phyloP scores from a whole-genome alignment of 495 filamentous ascomycete genomes.

The Aspergillus haitiensis region DNA sequence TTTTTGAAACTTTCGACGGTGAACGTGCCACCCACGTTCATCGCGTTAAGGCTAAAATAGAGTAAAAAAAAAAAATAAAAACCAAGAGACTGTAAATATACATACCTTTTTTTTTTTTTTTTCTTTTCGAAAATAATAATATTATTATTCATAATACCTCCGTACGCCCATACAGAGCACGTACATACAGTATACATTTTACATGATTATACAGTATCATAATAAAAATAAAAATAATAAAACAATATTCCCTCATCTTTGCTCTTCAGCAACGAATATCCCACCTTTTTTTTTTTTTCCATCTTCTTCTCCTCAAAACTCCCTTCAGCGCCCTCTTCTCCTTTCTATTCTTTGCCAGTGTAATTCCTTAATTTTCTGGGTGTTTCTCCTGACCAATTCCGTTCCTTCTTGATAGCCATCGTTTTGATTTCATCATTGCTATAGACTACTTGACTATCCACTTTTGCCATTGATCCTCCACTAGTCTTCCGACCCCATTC shows the following conservation, averaged over 20 bases:
- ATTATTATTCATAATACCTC: not conserved
- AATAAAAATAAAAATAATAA: slow-evolving; percentile 5
- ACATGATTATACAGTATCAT: not conserved
- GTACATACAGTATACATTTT: not conserved
- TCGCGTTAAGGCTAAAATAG: slow-evolving; percentile 1
- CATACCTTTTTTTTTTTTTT: not conserved
- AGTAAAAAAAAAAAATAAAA: not conserved
- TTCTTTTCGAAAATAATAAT: not conserved
- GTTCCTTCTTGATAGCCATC: not conserved
- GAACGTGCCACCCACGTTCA: slow-evolving; percentile 5
- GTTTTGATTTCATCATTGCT: not conserved
- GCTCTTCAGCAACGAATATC: slow-evolving; percentile 18
- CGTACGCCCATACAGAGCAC: too few species aligned
- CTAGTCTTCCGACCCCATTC: slow-evolving; percentile 14
- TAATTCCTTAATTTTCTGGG: slow-evolving; percentile 11
- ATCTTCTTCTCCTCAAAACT: not conserved
- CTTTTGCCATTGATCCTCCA: slow-evolving; percentile 7
- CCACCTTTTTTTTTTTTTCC: slow-evolving; percentile 14
- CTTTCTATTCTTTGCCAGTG: slow-evolving; percentile 3
- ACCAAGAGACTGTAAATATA: not conserved
- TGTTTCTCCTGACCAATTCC: not conserved
- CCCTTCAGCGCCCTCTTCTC: slow-evolving; percentile 8
- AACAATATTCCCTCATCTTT: slow-evolving; percentile 15
- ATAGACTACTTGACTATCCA: slow-evolving; percentile 6
- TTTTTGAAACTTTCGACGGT: slow-evolving; percentile 8